Conservation (phyloP, 768 basidiomycete species). For the Kwoniella europaea region DNA sequence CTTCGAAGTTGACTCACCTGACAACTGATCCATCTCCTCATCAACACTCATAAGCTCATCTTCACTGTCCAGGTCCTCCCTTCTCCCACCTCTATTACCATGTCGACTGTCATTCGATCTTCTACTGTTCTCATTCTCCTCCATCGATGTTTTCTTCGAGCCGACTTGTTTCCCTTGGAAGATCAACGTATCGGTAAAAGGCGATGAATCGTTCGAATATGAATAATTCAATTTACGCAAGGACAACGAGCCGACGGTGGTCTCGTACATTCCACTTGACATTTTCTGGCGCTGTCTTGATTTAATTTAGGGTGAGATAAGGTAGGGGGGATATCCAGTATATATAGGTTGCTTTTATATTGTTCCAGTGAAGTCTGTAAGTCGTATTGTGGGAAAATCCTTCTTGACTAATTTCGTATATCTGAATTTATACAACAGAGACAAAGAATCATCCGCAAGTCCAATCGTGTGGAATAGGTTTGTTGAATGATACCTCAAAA, state of each 20-base stretch:
- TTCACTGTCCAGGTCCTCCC: constrained; percentile 18
- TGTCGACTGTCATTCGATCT: not conserved
- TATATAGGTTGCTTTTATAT: not conserved
- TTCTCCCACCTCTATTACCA: not conserved
- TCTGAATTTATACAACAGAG: too few relatives aligned
- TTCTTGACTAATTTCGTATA: too few relatives aligned
- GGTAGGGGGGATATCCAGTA: not conserved
- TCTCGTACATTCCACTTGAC: constrained; percentile 26
- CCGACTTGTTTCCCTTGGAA: not conserved
- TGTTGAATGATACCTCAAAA: too few relatives aligned
- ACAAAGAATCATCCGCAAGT: too few relatives aligned
- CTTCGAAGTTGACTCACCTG: constrained; percentile 41
- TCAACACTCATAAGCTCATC: constrained; percentile 22
- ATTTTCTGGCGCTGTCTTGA: not conserved
- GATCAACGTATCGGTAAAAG: constrained; percentile 10
- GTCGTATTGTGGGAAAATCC: too few relatives aligned
- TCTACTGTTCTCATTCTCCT: not conserved
- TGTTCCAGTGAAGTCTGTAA: too few relatives aligned
- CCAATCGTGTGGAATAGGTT: too few relatives aligned
- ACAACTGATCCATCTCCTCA: constrained; percentile 48
- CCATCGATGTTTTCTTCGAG: not conserved
- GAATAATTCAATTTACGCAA: constrained; percentile 14
- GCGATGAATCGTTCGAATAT: constrained; percentile 7
- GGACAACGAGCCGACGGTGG: constrained; percentile 17
- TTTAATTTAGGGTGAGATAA: not conserved